Evolutionary conservation across 2,329 filamentous ascomycete species (phyloP), one percentile per base, ranked within the genome.

Genomic region (Dothideomycetes sp.): DNA sequence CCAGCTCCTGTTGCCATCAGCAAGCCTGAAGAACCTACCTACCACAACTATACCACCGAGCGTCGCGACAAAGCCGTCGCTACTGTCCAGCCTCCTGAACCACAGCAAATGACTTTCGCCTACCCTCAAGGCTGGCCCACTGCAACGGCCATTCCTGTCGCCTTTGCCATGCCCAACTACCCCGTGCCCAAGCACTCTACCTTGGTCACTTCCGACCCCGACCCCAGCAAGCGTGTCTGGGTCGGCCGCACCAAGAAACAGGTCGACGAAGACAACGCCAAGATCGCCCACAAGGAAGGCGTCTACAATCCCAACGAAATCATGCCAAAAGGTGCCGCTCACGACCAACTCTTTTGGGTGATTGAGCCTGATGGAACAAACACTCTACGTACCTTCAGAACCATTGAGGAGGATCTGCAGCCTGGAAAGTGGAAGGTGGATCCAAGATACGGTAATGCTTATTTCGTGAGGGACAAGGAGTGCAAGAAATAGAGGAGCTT

Each of bases 251-350:
- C 57, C 32, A 59, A 55, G 35, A 52, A 51, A 17, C 51, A 63
- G 41, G 58, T 63, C 32, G 53, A 60, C 17, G 58, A 60, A 33
- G 60, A 63, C 48, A 63, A 63, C 41, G 53, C 55, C 50, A 57
- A 56, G 45, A 56, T 60, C 20, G 59, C 59, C 11, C 50, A 51
- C 31, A 45, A 46, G 19, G 58, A 61, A 46, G 54, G 53, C 9
- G 57, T 52, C 20, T 57, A 54, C 45, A 53, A 55, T 19, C 51
- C 51, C 45, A 55, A 58, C 44, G 54, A 57, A 33, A 48, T 61
- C 25, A 49, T 52, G 33, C 60, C 60, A 12, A 35, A 47, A 9
- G 54, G 47, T 17, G 45, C 58, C n/a, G 48, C 49, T 19, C 52
- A 58, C 11, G 53, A 59, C 36, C 54, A 60, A 46, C 49, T 56